phyloP scores from a whole-genome alignment of 805 yeast genomes.

The Candida adriatica region DNA sequence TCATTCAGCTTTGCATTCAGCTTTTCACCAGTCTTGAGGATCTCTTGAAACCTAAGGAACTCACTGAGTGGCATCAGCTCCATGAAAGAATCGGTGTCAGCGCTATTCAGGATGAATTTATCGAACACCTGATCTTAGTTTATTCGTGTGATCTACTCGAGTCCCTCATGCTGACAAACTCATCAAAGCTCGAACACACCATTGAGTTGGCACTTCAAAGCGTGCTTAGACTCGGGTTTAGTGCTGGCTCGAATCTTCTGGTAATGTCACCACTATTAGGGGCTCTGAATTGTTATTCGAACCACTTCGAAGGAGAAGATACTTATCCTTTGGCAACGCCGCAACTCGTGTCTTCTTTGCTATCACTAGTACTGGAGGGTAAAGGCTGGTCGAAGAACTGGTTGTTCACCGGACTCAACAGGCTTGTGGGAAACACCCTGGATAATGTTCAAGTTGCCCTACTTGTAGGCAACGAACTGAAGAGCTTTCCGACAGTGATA shows the following conservation, averaged over 20 bases:
- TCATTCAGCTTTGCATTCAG: conserved; percentile 1
- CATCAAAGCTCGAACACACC: conserved; percentile 7
- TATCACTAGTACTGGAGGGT: conserved; percentile 35
- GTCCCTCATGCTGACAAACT: conserved; percentile 24
- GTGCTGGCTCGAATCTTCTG: conserved; percentile 44
- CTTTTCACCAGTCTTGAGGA: conserved; percentile 3
- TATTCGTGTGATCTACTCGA: conserved; percentile 55
- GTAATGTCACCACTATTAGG: conserved; percentile 47
- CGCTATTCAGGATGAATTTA: conserved; percentile 37
- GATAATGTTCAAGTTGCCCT: conserved; percentile 36
- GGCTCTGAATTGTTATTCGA: conserved; percentile 39
- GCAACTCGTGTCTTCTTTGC: conserved; percentile 24
- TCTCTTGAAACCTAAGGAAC: conserved; percentile 18
- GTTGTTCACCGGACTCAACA: conserved; percentile 46
- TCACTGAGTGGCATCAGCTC: conserved; percentile 18
- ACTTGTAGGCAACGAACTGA: conserved; percentile 29
- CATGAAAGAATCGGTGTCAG: conserved; percentile 19
- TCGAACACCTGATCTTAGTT: conserved; percentile 44
- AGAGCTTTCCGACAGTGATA: conserved; percentile 13
- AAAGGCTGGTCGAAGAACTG: conserved; percentile 34
- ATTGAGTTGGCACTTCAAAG: conserved; percentile 20
- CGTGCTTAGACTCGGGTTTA: conserved; percentile 35
- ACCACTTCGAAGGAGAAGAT: conserved; percentile 13
- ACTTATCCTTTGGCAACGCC: conserved; percentile 9
- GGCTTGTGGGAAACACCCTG: conserved; percentile 44